Base-by-base conservation (phyloP, 495 filamentous ascomycete genomes). In the Hypoxylon trugodes region DNA sequence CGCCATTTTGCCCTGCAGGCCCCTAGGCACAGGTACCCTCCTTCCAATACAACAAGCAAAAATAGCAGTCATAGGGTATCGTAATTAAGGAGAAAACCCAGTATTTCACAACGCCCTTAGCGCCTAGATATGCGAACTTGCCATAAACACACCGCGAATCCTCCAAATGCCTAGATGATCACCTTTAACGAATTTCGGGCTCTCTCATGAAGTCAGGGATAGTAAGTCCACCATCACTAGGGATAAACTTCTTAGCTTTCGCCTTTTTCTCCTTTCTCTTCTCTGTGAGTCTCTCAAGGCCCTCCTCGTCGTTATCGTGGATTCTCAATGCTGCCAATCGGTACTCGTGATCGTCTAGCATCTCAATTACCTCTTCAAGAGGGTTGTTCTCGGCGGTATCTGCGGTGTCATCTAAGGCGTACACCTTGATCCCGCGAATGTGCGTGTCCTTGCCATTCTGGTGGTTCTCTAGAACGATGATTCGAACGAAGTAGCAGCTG, bases 361-460 rank as follows among this genome's bases (percentile, higher is more conserved):
- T 59, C 21, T 64, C 68, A 13, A 70, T 55, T 19, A 73, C 66
- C 3, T 72, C 69, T 3, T 74, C 70, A 19, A 76, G 25, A 3
- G 72, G 64, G 30, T 70, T 71, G 47, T 69, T 68, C 24, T 71
- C 68, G 15, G 60, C 66, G 3, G 65, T 54, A 43, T 70, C 57
- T 15, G 74, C 66, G 9, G 71, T 71, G 24, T 83, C 81, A 49
- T 97, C 93, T 36, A 82, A 76, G 4, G 91, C 90, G 72, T 92
- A 98, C 21, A 98, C 86, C 81, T 97, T 93, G 72, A 98, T 82
- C 0, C 91, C 94, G 32, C 95, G 87, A 35, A 98, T 86, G 82
- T 98, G 95, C 2, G 95, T 98, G 73, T 98, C 95, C 72, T 98
- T 98, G 52, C 95, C 95, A 74, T 98, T 98, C 80, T 98, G 95